phyloP scores from a whole-genome alignment of 192 early-diverging fungal species.

The Coemansia sp. region DNA sequence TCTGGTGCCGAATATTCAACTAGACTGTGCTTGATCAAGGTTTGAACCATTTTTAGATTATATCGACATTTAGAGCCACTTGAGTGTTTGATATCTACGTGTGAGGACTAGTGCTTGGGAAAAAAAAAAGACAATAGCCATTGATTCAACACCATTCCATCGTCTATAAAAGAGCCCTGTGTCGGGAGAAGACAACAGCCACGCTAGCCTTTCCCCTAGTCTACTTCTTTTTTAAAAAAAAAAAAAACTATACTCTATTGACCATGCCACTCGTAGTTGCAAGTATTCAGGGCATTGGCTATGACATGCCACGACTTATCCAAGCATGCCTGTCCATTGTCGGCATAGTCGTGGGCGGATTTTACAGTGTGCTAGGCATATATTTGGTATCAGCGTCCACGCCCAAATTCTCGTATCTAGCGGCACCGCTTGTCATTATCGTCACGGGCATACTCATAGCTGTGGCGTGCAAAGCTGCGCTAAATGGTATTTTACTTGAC shows the following conservation, averaged over 20 bases:
- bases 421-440: neutral
- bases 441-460: slow-evolving; percentile 5
- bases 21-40: neutral
- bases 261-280: neutral
- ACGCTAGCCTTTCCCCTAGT: neutral
- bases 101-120: neutral
- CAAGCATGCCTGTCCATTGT: neutral
- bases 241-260: neutral
- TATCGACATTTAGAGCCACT: neutral
- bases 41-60: neutral
- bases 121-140: neutral
- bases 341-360: slow-evolving; percentile 13
- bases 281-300: neutral
- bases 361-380: neutral
- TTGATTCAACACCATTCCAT: neutral
- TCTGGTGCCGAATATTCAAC: neutral
- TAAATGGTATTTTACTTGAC: slow-evolving; percentile 2
- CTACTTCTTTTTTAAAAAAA: no score
- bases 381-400: neutral
- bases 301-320: neutral
- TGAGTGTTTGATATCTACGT: neutral
- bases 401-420: slow-evolving; percentile 4
- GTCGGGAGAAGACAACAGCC: neutral
- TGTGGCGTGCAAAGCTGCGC: slow-evolving; percentile 4
- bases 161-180: neutral